Evolutionary conservation across 331 rosid genomes (phyloP).

Genomic region (Stylosanthes scabra): DNA sequence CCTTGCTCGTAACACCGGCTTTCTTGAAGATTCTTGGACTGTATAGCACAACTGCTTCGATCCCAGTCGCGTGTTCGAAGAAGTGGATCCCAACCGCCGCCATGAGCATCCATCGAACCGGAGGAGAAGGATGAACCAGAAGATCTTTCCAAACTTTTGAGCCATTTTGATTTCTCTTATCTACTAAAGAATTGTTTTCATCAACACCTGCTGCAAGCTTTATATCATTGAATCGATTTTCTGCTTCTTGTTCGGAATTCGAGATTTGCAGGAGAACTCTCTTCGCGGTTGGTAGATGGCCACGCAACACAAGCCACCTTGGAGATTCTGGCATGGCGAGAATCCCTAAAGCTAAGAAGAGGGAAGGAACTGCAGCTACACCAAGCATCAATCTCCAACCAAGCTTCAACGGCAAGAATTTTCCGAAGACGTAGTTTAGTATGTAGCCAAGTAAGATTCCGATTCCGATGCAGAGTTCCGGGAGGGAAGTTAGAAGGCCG

Average conservation of each 20-base stretch:
- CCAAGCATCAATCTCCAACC: conserved; percentile 96
- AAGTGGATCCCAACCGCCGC: conserved; percentile 86
- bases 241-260: conserved; percentile 61
- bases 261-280: conserved; percentile 43
- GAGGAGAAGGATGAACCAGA: conserved; percentile 55
- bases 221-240: conserved; percentile 58
- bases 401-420: conserved; percentile 46
- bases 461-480: conserved; percentile 75
- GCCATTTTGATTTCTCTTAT: conserved; percentile 15
- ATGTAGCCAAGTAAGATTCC: conserved; percentile 78
- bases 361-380: conserved; percentile 72
- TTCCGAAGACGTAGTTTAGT: conserved; percentile 59
- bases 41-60: conserved; percentile 78
- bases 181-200: conserved; percentile 46
- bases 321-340: conserved; percentile 91
- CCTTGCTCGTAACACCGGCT: conserved; percentile 71
- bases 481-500: conserved; percentile 69
- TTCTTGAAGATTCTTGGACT: conserved; percentile 82
- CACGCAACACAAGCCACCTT: conserved; percentile 80
- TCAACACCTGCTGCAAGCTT: conserved; percentile 62
- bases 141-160: conserved; percentile 75
- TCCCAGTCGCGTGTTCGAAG: conserved; percentile 80
- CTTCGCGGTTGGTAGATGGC: conserved; percentile 59
- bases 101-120: conserved; percentile 65
- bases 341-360: conserved; percentile 50